Evolutionary conservation across 2,329 filamentous ascomycete genomes (phyloP).

Genomic region (Penicillium vulpinum): DNA sequence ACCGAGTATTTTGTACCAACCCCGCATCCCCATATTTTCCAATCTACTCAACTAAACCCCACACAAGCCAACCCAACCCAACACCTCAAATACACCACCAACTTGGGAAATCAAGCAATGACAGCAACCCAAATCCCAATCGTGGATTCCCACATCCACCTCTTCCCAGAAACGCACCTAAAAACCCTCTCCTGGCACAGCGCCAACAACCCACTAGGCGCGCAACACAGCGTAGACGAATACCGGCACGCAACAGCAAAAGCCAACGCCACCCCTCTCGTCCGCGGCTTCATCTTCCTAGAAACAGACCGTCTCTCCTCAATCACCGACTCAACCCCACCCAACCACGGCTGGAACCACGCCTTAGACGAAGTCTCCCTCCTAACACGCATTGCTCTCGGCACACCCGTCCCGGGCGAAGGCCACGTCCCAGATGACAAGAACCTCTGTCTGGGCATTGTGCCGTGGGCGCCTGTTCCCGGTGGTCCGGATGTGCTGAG

Average conservation of each 20-base stretch:
- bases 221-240: constrained; percentile 64
- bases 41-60: neutral
- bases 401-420: constrained; percentile 57
- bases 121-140: constrained; percentile 47
- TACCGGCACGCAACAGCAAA: constrained; percentile 53
- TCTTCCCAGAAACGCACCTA: constrained; percentile 71
- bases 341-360: constrained; percentile 58
- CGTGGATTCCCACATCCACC: constrained; percentile 89
- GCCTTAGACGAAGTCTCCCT: constrained; percentile 73
- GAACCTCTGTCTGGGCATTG: constrained; percentile 64
- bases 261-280: constrained; percentile 16
- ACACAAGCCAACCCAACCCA: no score
- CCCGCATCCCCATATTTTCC: neutral
- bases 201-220: constrained; percentile 59
- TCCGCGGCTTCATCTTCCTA: constrained; percentile 75
- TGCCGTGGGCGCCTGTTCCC: constrained; percentile 84
- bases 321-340: constrained; percentile 39
- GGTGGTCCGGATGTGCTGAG: constrained; percentile 60
- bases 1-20: neutral
- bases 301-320: constrained; percentile 75
- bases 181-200: constrained; percentile 69
- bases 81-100: no score
- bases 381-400: constrained; percentile 65
- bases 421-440: constrained; percentile 57
- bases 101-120: no score